Evolutionary conservation across 75 land plant genomes (phyloP), one percentile per base, ranked within the genome.

Genomic region (Pseudotsuga menziesii): DNA sequence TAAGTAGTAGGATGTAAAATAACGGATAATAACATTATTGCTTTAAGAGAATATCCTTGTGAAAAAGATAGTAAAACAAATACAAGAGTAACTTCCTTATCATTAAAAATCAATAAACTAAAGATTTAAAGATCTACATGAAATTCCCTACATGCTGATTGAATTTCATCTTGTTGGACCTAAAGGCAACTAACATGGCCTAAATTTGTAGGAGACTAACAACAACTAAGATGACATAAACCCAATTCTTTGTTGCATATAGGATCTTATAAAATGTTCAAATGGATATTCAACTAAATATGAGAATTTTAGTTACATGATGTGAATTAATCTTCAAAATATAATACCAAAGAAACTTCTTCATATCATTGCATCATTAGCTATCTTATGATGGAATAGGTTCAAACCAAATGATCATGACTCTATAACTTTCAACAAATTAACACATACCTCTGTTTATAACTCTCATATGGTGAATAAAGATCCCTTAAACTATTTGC

Each of bases 391-490:
- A 64, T 32, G 14, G 39, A 17, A 64, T 16, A 64, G 17, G 20
- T 23, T 64, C 35, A 29, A 2, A 64, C 16, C 39, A 23, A 64
- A 64, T 32, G 39, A 64, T 16, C 69, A 0, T 64, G 69, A 32
- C 20, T 69, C 41, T 22, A 8, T 2, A 39, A 39, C 9, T 69
- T 41, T 69, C 23, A 41, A 25, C 44, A 20, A 7, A 69, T n/a
- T 11, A 69, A 12, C 32, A 74, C 44, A 23, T 77, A 97, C 99
- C 95, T 94, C 69, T 89, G 88, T 74, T 94, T 97, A 83, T 88
- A 97, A 29, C 86, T 23, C 78, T 97, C 99, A 84, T 85, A 97
- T 32, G 99, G 98, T 75, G 86, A 85, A 78, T 92, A 97, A 2
- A 97, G 78, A 41, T 98, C 92, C 81, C 87, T 93, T 57, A 97